Conservation (phyloP, 2,329 filamentous ascomycete genomes). For the Pezicula radicicola region DNA sequence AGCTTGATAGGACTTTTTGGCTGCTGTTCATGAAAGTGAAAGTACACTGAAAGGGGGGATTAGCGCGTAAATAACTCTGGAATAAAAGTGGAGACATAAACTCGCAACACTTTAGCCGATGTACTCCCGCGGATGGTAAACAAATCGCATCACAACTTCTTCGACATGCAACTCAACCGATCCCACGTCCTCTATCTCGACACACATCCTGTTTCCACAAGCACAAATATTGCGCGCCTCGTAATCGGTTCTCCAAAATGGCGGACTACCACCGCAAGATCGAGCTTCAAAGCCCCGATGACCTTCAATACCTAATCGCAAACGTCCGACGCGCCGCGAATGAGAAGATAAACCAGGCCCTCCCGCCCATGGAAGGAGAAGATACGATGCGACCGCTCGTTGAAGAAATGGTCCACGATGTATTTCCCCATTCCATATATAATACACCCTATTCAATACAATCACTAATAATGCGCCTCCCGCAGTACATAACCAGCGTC, state of each 20-base stretch:
- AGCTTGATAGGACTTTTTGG: too few relatives aligned
- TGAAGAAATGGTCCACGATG: slow-evolving; percentile 57
- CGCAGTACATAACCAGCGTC: slow-evolving; percentile 58
- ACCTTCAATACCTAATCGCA: slow-evolving; percentile 66
- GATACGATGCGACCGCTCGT: slow-evolving; percentile 58
- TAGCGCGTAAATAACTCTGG: too few relatives aligned
- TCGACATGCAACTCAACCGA: background rate
- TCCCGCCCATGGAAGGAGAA: slow-evolving; percentile 61
- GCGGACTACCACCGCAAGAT: slow-evolving; percentile 62
- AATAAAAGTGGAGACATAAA: too few relatives aligned
- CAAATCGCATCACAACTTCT: background rate
- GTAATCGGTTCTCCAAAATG: slow-evolving; percentile 13
- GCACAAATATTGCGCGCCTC: background rate
- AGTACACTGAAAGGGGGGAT: too few relatives aligned
- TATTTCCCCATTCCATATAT: slow-evolving; percentile 27
- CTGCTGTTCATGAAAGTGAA: too few relatives aligned
- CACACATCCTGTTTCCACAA: background rate
- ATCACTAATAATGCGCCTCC: background rate
- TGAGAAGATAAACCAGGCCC: slow-evolving; percentile 63
- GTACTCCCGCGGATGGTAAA: background rate
- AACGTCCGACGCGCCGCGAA: slow-evolving; percentile 68
- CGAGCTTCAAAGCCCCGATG: slow-evolving; percentile 74
- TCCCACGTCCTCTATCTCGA: background rate
- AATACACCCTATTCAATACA: background rate
- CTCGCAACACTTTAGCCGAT: too few relatives aligned